Evolutionary conservation across 2,329 filamentous ascomycete genomes (phyloP).

Genomic region (Neodidymelliopsis sp.): DNA sequence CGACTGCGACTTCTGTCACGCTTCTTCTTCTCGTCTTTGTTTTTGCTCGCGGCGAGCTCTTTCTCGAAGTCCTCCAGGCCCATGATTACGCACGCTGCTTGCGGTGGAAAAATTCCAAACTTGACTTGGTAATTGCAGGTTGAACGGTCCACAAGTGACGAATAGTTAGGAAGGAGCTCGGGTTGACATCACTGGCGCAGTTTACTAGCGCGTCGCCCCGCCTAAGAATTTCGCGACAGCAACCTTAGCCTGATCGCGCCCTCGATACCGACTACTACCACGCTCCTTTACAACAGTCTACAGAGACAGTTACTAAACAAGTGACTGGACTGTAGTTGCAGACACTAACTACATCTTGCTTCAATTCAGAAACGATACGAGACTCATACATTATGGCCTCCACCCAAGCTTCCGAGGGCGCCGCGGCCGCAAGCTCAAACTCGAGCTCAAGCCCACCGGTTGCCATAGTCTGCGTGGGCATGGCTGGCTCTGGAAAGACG

Average conservation of each 20-base stretch:
- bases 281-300: constrained; percentile 9
- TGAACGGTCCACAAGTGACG: constrained; percentile 2
- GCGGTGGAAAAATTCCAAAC: neutral
- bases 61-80: constrained; percentile 79
- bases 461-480: constrained; percentile 92
- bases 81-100: constrained; percentile 53
- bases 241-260: constrained; percentile 4
- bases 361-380: neutral
- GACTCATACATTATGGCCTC: constrained; percentile 58
- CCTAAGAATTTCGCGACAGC: constrained; percentile 43
- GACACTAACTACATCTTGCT: too few relatives aligned
- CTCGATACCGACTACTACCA: constrained; percentile 9
- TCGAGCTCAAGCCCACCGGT: constrained; percentile 60
- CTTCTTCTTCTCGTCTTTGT: constrained; percentile 59
- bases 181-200: constrained; percentile 37
- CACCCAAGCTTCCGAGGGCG: constrained; percentile 27
- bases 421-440: constrained; percentile 6
- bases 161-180: constrained; percentile 10
- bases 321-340: neutral
- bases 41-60: constrained; percentile 71
- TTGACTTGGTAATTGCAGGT: constrained; percentile 62
- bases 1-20: constrained; percentile 55
- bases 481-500: constrained; percentile 99
- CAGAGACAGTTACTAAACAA: neutral
- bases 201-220: constrained; percentile 33